Evolutionary conservation across 768 basidiomycete genomes (phyloP).

Genomic region (Russula ochroleuca): DNA sequence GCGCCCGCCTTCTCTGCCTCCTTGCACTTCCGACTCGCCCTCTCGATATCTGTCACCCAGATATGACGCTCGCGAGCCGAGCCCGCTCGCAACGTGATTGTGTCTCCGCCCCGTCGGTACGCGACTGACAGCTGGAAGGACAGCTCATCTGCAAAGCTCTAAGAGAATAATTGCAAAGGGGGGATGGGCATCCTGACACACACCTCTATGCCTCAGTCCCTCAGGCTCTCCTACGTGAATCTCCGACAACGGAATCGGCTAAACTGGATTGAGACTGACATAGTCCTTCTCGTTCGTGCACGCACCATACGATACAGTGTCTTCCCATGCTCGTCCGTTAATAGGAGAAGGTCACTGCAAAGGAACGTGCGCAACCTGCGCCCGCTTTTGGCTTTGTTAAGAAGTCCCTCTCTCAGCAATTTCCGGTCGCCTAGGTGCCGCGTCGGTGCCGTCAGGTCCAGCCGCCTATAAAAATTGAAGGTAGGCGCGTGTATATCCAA

Average conservation of each 20-base stretch:
- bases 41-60: slow-evolving; percentile 46
- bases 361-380: slow-evolving; percentile 71
- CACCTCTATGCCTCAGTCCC: slow-evolving; percentile 49
- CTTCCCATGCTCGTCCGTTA: slow-evolving; percentile 68
- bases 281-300: slow-evolving; percentile 8
- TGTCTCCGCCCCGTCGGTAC: slow-evolving; percentile 72
- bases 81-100: slow-evolving; percentile 53
- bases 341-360: slow-evolving; percentile 85
- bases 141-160: slow-evolving; percentile 51
- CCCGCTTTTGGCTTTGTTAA: slow-evolving; percentile 82
- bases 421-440: slow-evolving; percentile 75
- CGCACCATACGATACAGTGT: slow-evolving; percentile 81
- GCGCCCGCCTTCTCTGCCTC: slow-evolving; percentile 10
- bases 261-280: background rate
- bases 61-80: slow-evolving; percentile 56
- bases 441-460: slow-evolving; percentile 90
- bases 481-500: background rate
- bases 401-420: slow-evolving; percentile 71
- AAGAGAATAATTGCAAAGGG: slow-evolving; percentile 1
- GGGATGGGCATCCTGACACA: slow-evolving; percentile 19
- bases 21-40: slow-evolving; percentile 39
- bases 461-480: slow-evolving; percentile 43
- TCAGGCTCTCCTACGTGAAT: slow-evolving; percentile 49
- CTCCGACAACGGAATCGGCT: slow-evolving; percentile 76
- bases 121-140: slow-evolving; percentile 61